Percentiles rank a stretch among this genome's conserved stretches.
Conservation (phyloP, 805 yeast genomes). For the Metahyphopichia silvanorum region DNA sequence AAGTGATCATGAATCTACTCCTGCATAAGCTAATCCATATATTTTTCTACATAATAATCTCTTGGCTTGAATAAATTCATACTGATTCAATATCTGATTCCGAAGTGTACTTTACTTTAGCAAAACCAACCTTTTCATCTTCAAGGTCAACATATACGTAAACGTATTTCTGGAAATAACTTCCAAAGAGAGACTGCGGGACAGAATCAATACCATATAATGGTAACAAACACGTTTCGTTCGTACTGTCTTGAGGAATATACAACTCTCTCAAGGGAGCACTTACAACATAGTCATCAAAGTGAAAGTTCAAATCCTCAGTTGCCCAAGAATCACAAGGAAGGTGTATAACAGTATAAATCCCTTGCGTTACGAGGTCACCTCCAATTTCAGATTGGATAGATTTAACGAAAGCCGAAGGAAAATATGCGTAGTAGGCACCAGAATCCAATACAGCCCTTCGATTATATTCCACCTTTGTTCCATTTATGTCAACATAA, state of each 20-base stretch:
- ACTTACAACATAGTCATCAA: slow-evolving; percentile 12
- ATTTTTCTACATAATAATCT: too few species aligned
- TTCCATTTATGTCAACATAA: too few species aligned
- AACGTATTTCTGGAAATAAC: slow-evolving; percentile 54
- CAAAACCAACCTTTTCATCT: slow-evolving; percentile 48
- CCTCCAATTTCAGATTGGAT: slow-evolving; percentile 1
- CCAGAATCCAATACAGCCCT: slow-evolving; percentile 37
- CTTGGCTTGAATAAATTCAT: too few species aligned
- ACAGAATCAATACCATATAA: too few species aligned
- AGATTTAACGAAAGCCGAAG: slow-evolving; percentile 17
- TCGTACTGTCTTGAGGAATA: too few species aligned
- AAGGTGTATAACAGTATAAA: slow-evolving; percentile 46
- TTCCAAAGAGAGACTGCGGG: slow-evolving; percentile 3
- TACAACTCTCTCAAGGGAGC: too few species aligned
- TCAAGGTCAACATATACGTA: slow-evolving; percentile 61
- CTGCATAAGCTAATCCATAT: too few species aligned
- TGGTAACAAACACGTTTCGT: too few species aligned
- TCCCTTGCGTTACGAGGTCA: too few species aligned
- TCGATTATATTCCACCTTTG: too few species aligned
- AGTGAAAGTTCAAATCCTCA: slow-evolving; percentile 8
- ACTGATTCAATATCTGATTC: not conserved
- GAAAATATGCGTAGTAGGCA: slow-evolving; percentile 28
- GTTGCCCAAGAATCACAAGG: slow-evolving; percentile 31
- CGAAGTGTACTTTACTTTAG: slow-evolving; percentile 40
- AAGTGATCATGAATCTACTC: slow-evolving; percentile 17